phyloP scores from a whole-genome alignment of 345 rosid genomes.

The Punica granatum region DNA sequence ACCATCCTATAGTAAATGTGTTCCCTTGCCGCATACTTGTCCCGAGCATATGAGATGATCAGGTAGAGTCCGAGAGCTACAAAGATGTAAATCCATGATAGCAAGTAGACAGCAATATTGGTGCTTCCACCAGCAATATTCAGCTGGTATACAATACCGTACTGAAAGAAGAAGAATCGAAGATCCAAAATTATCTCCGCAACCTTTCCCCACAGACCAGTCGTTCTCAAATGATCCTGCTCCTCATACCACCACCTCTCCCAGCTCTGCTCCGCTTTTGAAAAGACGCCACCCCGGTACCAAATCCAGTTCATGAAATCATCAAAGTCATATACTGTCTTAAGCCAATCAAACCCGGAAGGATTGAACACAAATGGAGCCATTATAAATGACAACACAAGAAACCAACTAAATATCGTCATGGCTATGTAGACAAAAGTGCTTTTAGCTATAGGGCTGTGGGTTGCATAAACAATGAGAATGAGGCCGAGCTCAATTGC shows the following conservation, averaged over 20 bases:
- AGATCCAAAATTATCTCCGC: slow-evolving; percentile 75
- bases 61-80: slow-evolving; percentile 50
- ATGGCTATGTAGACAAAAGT: slow-evolving; percentile 72
- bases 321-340: slow-evolving; percentile 81
- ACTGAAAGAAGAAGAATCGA: slow-evolving; percentile 90
- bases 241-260: slow-evolving; percentile 94
- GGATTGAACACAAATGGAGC: slow-evolving; percentile 89
- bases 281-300: slow-evolving; percentile 72
- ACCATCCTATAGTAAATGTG: slow-evolving; percentile 82
- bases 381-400: slow-evolving; percentile 70
- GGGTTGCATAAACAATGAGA: slow-evolving; percentile 67
- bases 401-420: slow-evolving; percentile 89
- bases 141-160: slow-evolving; percentile 78
- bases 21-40: slow-evolving; percentile 61
- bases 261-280: slow-evolving; percentile 93
- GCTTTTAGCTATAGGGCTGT: slow-evolving; percentile 67
- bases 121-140: slow-evolving; percentile 42
- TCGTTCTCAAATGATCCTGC: slow-evolving; percentile 79
- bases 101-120: slow-evolving; percentile 66
- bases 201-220: slow-evolving; percentile 77
- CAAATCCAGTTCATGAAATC: slow-evolving; percentile 92
- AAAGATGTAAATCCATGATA: slow-evolving; percentile 67
- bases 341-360: slow-evolving; percentile 95
- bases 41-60: slow-evolving; percentile 54
- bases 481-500: slow-evolving; percentile 84